Base-by-base conservation (phyloP, 1,139 yeast species). In the Hansenula sp. region DNA sequence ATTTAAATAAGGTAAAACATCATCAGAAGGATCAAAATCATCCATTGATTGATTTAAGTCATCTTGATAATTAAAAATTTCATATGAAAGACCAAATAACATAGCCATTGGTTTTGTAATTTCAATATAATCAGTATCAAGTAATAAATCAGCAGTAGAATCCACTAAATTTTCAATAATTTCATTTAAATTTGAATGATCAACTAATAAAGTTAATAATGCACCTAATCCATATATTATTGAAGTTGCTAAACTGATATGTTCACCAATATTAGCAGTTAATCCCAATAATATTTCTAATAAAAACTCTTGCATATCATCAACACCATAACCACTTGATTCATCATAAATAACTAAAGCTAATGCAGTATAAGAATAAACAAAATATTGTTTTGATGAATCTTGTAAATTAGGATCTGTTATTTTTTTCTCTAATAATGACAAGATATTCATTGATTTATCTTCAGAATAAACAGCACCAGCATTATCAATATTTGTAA, bases 61-160 rank as follows among this genome's bases (percentile, higher is more conserved):
- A 32, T 62, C 65, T 25, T 62, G 61, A 51, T 78, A 80, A 32
- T 69, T 69, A 53, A 68, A 81, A 14, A 74, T 54, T 53, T 83
- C 89, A 57, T 77, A 82, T 45, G 73, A 68, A 30, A 83, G 66
- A 0, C 83, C 92, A 46, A 80, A 65, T 6, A 80, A 65, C 56
- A 56, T 83, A 66, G 27, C 80, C 82, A 11, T 79, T 74, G 28
- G 89, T 77, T 55, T 75, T 61, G 37, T 73, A 51, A 46, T 68
- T 57, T 41, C 75, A 69, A 40, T 65, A 3, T 39, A 63, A 29
- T 73, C 79, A 47, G 69, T 65, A 41, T 71, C 60, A 7, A 67
- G 64, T 13, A 71, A 62, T 18, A 71, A 53, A 37, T 70, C 71
- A 6, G 64, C 55, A 25, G 66, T 54, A 9, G 53, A 42, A 16